These are phyloP conservation scores for Lentithecium fluviatile DNA, from an alignment of 495 filamentous ascomycete genomes.

Conservation along the genomic window DNA sequence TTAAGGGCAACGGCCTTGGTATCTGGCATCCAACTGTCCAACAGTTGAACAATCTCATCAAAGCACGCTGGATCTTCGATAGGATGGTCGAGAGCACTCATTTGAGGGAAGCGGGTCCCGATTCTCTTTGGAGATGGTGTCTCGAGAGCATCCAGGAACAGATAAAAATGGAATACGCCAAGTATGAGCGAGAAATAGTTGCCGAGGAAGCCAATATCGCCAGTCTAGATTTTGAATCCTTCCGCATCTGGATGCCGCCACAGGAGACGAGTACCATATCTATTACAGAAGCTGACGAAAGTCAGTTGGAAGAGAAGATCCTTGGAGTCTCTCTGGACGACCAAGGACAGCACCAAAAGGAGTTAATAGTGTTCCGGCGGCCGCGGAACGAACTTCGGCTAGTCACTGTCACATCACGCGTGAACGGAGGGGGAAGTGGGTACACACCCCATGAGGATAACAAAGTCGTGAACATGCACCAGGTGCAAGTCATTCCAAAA, in stretches of 20 bases:
- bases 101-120: neutral
- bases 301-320: neutral
- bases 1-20: neutral
- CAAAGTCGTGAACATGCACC: neutral
- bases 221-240: neutral
- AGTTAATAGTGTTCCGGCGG: neutral
- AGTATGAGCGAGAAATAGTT: neutral
- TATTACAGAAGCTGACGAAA: neutral
- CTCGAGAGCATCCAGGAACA: neutral
- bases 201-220: slow-evolving; percentile 1
- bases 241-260: slow-evolving; percentile 4
- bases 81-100: neutral
- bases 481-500: neutral
- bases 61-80: neutral
- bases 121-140: slow-evolving; percentile 4
- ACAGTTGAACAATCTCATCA: slow-evolving; percentile 2
- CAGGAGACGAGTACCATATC: neutral
- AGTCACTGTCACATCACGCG: neutral
- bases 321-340: neutral
- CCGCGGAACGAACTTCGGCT: neutral
- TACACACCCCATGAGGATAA: neutral
- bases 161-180: slow-evolving; percentile 2
- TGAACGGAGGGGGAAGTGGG: neutral
- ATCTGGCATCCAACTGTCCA: neutral
- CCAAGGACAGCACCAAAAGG: neutral